Evolutionary conservation across 192 early-diverging fungal genomes (phyloP).

Genomic region (Coemansia sp.): DNA sequence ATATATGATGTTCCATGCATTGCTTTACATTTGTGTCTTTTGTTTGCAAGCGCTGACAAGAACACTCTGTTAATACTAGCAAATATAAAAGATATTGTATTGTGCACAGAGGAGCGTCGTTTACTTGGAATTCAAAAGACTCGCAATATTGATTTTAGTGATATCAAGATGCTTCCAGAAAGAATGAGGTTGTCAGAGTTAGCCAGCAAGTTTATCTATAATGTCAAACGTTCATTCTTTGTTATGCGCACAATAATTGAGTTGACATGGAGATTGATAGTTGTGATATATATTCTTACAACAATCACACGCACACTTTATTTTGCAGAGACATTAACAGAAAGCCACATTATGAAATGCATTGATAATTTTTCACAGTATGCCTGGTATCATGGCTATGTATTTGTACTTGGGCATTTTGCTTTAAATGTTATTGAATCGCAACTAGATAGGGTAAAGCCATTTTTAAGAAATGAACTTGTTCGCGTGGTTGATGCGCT

Average conservation of each 20-base stretch:
- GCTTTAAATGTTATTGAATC: constrained; percentile 1
- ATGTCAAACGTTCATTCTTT: background rate
- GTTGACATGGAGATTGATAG: constrained; percentile 27
- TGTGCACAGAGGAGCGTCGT: no score
- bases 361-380: constrained; percentile 15
- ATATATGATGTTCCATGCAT: no score
- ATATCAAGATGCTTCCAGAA: background rate
- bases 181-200: background rate
- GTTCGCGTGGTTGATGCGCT: constrained; percentile 8
- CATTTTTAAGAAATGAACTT: background rate
- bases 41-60: no score
- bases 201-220: background rate
- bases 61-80: no score
- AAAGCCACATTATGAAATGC: constrained; percentile 18
- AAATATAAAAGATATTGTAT: no score
- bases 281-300: constrained; percentile 17
- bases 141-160: no score
- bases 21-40: no score
- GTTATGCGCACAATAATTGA: background rate
- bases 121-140: no score
- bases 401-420: background rate
- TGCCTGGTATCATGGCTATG: constrained; percentile 19
- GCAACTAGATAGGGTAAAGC: background rate
- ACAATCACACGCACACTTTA: constrained; percentile 1
- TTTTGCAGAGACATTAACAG: background rate